These are phyloP conservation scores for Handroanthus guayacan DNA, from an alignment of 257 asterid genomes.

Conservation along the genomic window DNA sequence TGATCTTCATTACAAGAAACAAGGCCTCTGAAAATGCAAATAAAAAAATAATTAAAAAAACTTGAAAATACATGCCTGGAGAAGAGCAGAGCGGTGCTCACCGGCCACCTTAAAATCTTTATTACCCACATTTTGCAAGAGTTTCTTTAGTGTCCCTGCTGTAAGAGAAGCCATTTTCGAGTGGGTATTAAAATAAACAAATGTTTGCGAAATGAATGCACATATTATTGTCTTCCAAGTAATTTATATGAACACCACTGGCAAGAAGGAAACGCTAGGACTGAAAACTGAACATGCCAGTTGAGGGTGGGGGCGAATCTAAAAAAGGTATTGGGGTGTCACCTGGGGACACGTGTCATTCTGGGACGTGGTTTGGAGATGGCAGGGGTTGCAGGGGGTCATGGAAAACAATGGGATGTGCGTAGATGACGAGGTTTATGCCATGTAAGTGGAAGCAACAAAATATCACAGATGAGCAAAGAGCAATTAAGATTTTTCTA, in stretches of 20 bases:
- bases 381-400: constrained; percentile 18
- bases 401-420: constrained; percentile 19
- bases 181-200: background rate
- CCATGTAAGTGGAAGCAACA: background rate
- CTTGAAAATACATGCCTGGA: constrained; percentile 52
- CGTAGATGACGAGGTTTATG: constrained; percentile 51
- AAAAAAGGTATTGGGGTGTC: constrained; percentile 33
- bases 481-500: background rate
- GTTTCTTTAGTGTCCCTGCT: constrained; percentile 65
- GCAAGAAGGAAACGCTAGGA: background rate
- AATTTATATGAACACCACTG: background rate
- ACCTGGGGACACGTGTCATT: constrained; percentile 48
- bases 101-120: constrained; percentile 67
- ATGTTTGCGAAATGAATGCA: constrained; percentile 6
- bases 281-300: background rate
- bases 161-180: constrained; percentile 67
- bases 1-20: background rate
- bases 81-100: constrained; percentile 81
- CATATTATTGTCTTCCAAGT: background rate
- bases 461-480: background rate
- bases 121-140: constrained; percentile 64
- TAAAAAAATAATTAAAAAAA: background rate
- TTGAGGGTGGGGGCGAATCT: constrained; percentile 39
- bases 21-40: background rate
- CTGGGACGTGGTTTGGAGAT: constrained; percentile 38